Base-by-base conservation (phyloP, 371 early-diverging fungal species). In the Rhizopus arrhizus region DNA sequence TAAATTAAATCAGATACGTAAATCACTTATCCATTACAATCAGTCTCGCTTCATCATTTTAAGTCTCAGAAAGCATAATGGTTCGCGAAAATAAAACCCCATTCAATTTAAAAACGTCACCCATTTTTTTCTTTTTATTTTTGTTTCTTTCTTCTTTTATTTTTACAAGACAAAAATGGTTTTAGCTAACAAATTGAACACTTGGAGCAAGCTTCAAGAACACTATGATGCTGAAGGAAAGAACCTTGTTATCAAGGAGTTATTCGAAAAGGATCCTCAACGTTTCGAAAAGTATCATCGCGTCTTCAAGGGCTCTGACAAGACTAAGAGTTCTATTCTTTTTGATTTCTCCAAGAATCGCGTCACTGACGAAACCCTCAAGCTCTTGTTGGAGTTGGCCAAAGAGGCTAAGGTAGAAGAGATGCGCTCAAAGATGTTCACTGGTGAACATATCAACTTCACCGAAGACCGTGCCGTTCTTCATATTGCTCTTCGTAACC, bases 401-500 rank as follows among this genome's bases (percentile, higher is more conserved):
- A 82, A 84, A 61, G 95, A 95, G 72, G 87, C 92, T 45, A 84
- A 91, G 52, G 90, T 98, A 42, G 90, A 89, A 69, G 88, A 86
- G 51, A 88, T 88, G 87, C 88, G 95, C 59, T 80, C 87, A 56
- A 87, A 88, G 75, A 97, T 99, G 98, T 97, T 97, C 69, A 61
- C 73, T n/a, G 99, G 99, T 51, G 92, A 93, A 58, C 88, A 84
- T 63, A 97, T 99, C 79, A 99, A 99, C 85, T 93, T 92, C 64
- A 99, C 99, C 34, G 99, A 99, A 84, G 83, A 94, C 64, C 92
- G 99, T 46, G 90, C 97, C 29, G 99, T 99, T 34, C 89, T 99
- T 36, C 99, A 99, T 72, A 84, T 95, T 40, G 95, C 97, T 8
- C 86, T 99, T 54, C 89, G 99, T 65, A 95, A 98, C 77, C 77